Conservation (phyloP, 225 moss, liverwort and hornwort species). For the Marchantia polymorpha region DNA sequence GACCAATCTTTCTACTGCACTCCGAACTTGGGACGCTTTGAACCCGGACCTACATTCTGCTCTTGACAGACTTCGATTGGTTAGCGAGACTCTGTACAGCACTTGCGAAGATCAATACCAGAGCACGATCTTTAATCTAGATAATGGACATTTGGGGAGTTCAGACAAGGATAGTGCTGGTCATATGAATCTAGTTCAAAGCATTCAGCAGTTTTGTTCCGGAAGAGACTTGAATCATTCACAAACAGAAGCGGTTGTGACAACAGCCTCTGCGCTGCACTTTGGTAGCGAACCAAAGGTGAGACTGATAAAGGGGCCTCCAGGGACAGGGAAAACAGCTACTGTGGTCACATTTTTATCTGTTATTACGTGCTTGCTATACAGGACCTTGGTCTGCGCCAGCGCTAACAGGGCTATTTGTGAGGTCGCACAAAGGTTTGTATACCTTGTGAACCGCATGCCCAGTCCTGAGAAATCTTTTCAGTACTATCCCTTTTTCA, state of each 20-base stretch:
- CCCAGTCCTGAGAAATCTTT: background rate
- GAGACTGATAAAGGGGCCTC: constrained; percentile 65
- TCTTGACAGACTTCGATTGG: constrained; percentile 25
- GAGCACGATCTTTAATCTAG: background rate
- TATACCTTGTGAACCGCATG: constrained; percentile 27
- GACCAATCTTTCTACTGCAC: constrained; percentile 34
- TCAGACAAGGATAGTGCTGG: background rate
- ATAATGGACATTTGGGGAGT: background rate
- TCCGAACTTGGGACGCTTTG: constrained; percentile 49
- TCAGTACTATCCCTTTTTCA: background rate
- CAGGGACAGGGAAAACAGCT: constrained; percentile 62
- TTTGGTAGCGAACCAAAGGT: constrained; percentile 39
- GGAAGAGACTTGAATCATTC: constrained; percentile 40
- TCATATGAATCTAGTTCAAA: background rate
- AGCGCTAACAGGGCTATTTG: constrained; percentile 50
- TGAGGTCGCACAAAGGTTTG: constrained; percentile 49
- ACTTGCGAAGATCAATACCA: background rate
- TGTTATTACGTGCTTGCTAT: constrained; percentile 45
- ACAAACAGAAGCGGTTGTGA: constrained; percentile 47
- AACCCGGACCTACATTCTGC: constrained; percentile 22
- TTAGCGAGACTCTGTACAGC: constrained; percentile 31
- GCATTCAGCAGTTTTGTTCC: constrained; percentile 33
- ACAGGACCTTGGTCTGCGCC: constrained; percentile 51
- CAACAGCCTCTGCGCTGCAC: constrained; percentile 40
- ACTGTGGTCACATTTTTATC: constrained; percentile 52